Percentiles rank a stretch among this genome's conserved stretches.
Conservation (phyloP, 163 green algal genomes). For the Prototheca wickerhamii region DNA sequence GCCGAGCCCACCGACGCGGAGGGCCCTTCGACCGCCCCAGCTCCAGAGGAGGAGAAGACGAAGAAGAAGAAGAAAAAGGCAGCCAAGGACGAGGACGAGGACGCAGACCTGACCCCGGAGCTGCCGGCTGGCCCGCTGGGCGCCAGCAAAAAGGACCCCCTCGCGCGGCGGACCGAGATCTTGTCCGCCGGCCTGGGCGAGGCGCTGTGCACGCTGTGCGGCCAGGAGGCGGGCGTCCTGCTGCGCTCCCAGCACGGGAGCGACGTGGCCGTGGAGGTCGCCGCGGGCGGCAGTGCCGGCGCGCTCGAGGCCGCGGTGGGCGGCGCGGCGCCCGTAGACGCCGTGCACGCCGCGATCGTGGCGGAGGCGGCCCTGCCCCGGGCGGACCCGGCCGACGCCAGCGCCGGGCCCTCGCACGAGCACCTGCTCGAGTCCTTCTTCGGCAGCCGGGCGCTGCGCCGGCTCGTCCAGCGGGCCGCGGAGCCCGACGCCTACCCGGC, state of each 20-base stretch:
- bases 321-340: conserved; percentile 17
- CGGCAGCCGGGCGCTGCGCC: conserved; percentile 36
- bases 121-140: conserved; percentile 27
- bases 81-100: conserved; percentile 11
- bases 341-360: conserved; percentile 18
- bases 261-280: conserved; percentile 61
- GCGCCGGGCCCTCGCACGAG: conserved; percentile 9
- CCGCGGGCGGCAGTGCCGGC: conserved; percentile 41
- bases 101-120: background rate
- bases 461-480: conserved; percentile 29
- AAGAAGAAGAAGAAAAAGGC: conserved; percentile 16
- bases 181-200: conserved; percentile 41
- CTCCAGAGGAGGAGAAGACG: conserved; percentile 2
- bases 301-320: conserved; percentile 35
- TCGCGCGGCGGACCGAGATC: conserved; percentile 50
- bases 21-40: background rate
- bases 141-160: conserved; percentile 61
- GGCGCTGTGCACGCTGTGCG: conserved; percentile 26
- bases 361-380: conserved; percentile 2
- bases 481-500: conserved; percentile 10
- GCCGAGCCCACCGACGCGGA: conserved; percentile 7
- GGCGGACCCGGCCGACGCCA: background rate
- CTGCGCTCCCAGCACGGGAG: conserved; percentile 34
- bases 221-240: conserved; percentile 27
- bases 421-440: conserved; percentile 37